A percentile compares a stretch with the other conserved stretches of the same genome.
These are phyloP conservation scores for Phytophthora nicotianae DNA, from an alignment of 352 stramenopile species.

Conservation along the genomic window DNA sequence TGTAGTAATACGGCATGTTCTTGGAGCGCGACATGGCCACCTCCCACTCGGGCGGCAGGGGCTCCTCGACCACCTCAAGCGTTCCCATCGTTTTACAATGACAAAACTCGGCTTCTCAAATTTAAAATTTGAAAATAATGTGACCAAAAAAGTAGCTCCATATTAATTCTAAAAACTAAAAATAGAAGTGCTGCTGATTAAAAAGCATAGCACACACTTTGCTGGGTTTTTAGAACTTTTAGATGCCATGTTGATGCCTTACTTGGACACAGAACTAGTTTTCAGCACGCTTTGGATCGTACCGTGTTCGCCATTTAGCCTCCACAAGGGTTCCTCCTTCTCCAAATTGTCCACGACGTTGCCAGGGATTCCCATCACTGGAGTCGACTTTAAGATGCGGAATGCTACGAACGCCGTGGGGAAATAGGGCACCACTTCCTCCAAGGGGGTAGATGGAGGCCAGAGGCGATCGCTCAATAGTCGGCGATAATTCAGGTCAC, in stretches of 20 bases:
- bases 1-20: slow-evolving; percentile 89
- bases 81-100: slow-evolving; percentile 7
- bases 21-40: slow-evolving; percentile 82
- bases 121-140: too few relatives aligned
- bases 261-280: too few relatives aligned
- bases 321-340: slow-evolving; percentile 60
- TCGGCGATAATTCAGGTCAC: slow-evolving; percentile 97
- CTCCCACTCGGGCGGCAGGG: slow-evolving; percentile 74
- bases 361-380: slow-evolving; percentile 56
- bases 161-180: too few relatives aligned
- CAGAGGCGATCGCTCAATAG: slow-evolving; percentile 94
- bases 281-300: slow-evolving; percentile 66
- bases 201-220: too few relatives aligned
- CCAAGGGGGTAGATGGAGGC: slow-evolving; percentile 81
- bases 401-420: slow-evolving; percentile 68
- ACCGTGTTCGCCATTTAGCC: slow-evolving; percentile 70
- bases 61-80: slow-evolving; percentile 60
- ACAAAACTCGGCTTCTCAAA: too few relatives aligned
- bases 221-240: too few relatives aligned
- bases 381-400: slow-evolving; percentile 76
- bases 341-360: slow-evolving; percentile 52
- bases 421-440: slow-evolving; percentile 85
- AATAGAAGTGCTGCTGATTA: too few relatives aligned
- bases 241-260: too few relatives aligned
- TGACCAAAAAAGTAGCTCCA: too few relatives aligned